phyloP scores from a whole-genome alignment of 2,329 filamentous ascomycete genomes.

The Cladobotryum protrusum region DNA sequence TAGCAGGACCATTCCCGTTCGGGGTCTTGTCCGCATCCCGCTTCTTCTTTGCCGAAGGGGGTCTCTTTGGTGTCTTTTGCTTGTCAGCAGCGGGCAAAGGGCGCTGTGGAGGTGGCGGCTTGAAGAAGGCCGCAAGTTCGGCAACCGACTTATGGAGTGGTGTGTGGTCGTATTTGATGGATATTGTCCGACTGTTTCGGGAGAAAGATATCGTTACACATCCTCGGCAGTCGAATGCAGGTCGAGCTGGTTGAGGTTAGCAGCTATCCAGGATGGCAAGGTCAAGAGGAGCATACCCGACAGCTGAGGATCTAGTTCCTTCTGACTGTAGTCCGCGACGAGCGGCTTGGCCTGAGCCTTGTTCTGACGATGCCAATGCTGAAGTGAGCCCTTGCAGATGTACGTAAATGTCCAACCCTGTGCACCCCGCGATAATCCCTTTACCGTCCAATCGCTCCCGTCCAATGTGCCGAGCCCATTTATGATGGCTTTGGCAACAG shows the following conservation, averaged over 20 bases:
- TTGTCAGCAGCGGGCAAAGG: conserved; percentile 22
- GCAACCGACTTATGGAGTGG: conserved; percentile 51
- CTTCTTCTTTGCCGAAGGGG: conserved; percentile 23
- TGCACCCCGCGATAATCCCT: conserved; percentile 36
- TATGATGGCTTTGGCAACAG: conserved; percentile 44
- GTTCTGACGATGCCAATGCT: conserved; percentile 44
- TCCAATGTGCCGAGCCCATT: conserved; percentile 38
- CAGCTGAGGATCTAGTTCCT: conserved; percentile 40
- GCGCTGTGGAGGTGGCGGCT: conserved; percentile 35
- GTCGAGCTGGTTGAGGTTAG: conserved; percentile 36
- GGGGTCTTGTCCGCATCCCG: conserved; percentile 17
- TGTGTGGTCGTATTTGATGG: conserved; percentile 51
- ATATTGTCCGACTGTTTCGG: conserved; percentile 39
- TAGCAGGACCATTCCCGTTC: conserved; percentile 20
- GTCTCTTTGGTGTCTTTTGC: conserved; percentile 22
- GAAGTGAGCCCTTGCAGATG: conserved; percentile 46
- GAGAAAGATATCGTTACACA: conserved; percentile 44
- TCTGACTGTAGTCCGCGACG: conserved; percentile 45
- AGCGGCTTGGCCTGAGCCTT: conserved; percentile 34
- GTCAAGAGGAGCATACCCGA: conserved; percentile 31
- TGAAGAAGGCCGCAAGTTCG: conserved; percentile 41
- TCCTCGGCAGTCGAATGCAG: conserved; percentile 55
- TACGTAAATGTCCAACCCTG: conserved; percentile 51
- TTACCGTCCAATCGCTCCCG: conserved; percentile 42
- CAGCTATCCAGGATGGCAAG: not conserved